Base-by-base conservation (phyloP, 2,329 filamentous ascomycete genomes). In the Pseudopyricularia javanii region DNA sequence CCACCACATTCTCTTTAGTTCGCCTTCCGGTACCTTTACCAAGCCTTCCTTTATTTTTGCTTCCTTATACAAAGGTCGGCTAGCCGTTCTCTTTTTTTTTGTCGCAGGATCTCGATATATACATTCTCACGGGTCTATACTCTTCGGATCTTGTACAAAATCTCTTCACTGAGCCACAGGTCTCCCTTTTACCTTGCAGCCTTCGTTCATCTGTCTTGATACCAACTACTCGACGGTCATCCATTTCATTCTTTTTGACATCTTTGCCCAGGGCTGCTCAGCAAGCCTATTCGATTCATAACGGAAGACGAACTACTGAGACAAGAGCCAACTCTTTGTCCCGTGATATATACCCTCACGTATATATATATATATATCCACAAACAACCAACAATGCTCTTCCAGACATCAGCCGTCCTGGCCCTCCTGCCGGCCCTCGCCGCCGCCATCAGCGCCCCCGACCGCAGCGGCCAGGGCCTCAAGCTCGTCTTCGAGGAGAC, bases 401-500 rank as follows among this genome's bases (percentile, higher is more conserved):
- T 17, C 9, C 49, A 43, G 20, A 51, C 49, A 24, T 26, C 32
- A 22, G 15, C 34, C 34, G n/a, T 37, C n/a, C 34, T 50, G 12
- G 47, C 52, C 15, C 47, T 61, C 32, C 54, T 66, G 35, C 56
- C 57, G 8, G 54, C 64, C 20, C 45, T 66, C 15, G 62, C 57
- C 40, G 58, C 56, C n/a, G 70, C 69, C 50, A 28, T 26, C n/a
- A 66, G 66, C 58, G 55, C 58, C 9, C 60, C 66, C 11, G 28
- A 47, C 1, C 74, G 74, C 0, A 58, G 55, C 17, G 66, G 73
- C 52, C 53, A 62, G 6, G 73, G 72, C 43, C 72, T 69, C 60
- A 68, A 61, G 22, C 59, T 70, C 7, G 55, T 72, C 54, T 78
- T 74, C 73, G 60, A 67, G 45, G 74, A 77, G 20, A 64, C 58